Conservation (phyloP, 2,329 filamentous ascomycete species). For the Lasiodiplodia gonubiensis region DNA sequence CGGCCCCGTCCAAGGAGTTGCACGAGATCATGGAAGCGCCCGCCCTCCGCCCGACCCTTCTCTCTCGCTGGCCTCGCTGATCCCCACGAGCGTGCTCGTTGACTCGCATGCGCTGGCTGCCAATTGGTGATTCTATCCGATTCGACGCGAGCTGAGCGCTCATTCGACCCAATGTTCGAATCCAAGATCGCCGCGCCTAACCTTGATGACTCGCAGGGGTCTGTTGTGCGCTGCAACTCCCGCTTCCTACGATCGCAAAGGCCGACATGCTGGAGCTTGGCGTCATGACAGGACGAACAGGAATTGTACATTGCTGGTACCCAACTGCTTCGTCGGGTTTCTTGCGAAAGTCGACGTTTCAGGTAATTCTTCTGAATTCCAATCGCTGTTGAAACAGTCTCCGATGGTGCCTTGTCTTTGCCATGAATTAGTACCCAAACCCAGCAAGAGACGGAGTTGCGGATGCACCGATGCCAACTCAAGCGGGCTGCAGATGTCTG, state of each 20-base stretch:
- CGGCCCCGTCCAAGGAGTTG: slow-evolving; percentile 10
- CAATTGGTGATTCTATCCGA: background rate
- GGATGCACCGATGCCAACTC: background rate
- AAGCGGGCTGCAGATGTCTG: slow-evolving; percentile 8
- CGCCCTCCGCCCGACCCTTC: slow-evolving; percentile 10
- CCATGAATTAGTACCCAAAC: background rate
- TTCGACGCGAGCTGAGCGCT: no score
- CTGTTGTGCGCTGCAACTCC: background rate
- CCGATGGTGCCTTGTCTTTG: background rate
- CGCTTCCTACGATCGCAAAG: background rate
- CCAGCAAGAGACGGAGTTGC: background rate
- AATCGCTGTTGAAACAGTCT: background rate
- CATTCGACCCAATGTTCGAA: no score
- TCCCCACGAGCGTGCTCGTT: slow-evolving; percentile 8
- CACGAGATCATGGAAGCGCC: slow-evolving; percentile 21
- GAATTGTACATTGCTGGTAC: background rate
- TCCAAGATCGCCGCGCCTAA: background rate
- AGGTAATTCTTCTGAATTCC: background rate
- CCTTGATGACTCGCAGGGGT: background rate
- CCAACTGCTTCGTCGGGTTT: background rate
- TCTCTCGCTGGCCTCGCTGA: background rate
- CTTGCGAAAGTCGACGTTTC: background rate
- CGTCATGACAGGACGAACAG: background rate
- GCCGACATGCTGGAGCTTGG: background rate
- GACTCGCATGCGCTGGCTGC: slow-evolving; percentile 10